Conservation (phyloP, 257 asterid species). For the Sherardia arvensis region DNA sequence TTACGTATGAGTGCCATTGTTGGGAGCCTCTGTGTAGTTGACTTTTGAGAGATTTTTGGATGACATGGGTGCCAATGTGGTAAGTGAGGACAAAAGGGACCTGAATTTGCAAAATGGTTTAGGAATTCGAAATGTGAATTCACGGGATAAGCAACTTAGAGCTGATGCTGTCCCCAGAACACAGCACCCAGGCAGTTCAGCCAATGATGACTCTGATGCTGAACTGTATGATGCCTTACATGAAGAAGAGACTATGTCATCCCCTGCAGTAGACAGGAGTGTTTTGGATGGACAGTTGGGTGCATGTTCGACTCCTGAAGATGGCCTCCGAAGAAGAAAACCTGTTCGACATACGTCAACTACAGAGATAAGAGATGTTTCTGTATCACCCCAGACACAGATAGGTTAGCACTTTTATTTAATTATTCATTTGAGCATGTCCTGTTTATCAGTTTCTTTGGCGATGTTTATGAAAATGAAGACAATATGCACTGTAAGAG, state of each 20-base stretch:
- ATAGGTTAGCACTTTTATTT: conserved; percentile 33
- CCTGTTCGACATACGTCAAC: conserved; percentile 29
- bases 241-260: conserved; percentile 17
- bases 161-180: conserved; percentile 13
- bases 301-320: conserved; percentile 38
- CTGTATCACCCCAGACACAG: conserved; percentile 27
- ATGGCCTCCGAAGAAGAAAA: conserved; percentile 14
- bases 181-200: conserved; percentile 12
- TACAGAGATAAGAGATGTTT: conserved; percentile 27
- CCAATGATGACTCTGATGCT: conserved; percentile 13
- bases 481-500: background rate
- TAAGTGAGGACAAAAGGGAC: conserved; percentile 19
- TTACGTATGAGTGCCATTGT: background rate
- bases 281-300: conserved; percentile 34
- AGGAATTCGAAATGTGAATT: conserved; percentile 13
- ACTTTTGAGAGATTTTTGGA: conserved; percentile 13
- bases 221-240: conserved; percentile 15
- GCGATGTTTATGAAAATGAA: background rate
- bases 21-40: conserved; percentile 8
- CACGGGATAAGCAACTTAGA: background rate
- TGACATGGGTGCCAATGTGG: conserved; percentile 46
- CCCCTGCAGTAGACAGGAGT: conserved; percentile 15
- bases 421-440: no score
- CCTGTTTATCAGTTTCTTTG: background rate
- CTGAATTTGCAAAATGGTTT: conserved; percentile 14